Conservation (phyloP, 352 stramenopile genomes). For the Pythium dissimile region DNA sequence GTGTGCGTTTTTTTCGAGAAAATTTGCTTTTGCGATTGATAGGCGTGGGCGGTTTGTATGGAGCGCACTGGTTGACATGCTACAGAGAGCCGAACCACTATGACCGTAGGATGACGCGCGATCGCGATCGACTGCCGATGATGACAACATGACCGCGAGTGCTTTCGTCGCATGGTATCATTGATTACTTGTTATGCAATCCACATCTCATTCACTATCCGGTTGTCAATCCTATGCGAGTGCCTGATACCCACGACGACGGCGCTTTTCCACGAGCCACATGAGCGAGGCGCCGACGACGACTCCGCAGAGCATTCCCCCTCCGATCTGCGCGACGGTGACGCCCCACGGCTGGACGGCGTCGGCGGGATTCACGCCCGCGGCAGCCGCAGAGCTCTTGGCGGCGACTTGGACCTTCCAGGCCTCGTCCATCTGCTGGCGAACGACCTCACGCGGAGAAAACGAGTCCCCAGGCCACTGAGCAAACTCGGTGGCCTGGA, state of each 20-base stretch:
- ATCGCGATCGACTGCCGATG: too few species aligned
- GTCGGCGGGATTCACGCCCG: not conserved
- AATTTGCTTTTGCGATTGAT: too few species aligned
- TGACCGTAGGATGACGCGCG: too few species aligned
- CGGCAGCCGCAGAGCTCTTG: not conserved
- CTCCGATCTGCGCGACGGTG: conserved; percentile 10
- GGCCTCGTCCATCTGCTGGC: conserved; percentile 14
- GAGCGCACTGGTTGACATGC: too few species aligned
- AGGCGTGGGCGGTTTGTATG: too few species aligned
- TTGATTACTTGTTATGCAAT: too few species aligned
- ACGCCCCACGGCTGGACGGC: not conserved
- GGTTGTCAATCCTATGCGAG: conserved; percentile 16
- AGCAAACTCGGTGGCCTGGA: conserved; percentile 33
- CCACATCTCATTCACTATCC: too few species aligned
- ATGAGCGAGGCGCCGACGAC: conserved; percentile 13
- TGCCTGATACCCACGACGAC: conserved; percentile 17
- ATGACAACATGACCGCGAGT: too few species aligned
- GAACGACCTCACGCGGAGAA: conserved; percentile 20
- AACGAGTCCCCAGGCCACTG: conserved; percentile 49
- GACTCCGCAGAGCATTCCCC: conserved; percentile 13
- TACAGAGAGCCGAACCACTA: too few species aligned
- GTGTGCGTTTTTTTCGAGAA: too few species aligned
- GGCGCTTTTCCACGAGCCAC: conserved; percentile 18
- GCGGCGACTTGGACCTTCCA: conserved; percentile 3
- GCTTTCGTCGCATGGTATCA: too few species aligned